These are phyloP conservation scores for Penicillium pancosmium DNA, from an alignment of 495 filamentous ascomycete species.

Conservation along the genomic window DNA sequence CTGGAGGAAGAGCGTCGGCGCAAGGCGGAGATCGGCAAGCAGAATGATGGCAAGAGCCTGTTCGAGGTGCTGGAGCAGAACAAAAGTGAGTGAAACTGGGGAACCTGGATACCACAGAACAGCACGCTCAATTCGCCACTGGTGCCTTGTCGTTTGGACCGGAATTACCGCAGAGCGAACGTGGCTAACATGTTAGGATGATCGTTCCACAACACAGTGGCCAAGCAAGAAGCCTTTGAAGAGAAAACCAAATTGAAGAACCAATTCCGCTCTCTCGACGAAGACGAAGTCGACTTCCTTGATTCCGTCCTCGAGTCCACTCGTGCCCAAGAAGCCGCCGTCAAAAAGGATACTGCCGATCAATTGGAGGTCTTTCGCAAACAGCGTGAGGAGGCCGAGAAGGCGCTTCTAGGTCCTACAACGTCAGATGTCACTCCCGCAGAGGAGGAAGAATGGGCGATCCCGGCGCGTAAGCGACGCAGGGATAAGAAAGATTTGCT, in stretches of 20 bases:
- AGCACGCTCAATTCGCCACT: not conserved
- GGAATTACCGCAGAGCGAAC: not conserved
- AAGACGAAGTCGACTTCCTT: conserved; percentile 91
- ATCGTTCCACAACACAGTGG: conserved; percentile 56
- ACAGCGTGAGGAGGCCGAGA: conserved; percentile 68
- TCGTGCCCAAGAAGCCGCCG: conserved; percentile 68
- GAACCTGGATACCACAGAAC: not conserved
- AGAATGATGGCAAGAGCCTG: conserved; percentile 69
- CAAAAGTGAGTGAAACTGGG: conserved; percentile 66
- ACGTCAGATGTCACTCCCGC: conserved; percentile 36
- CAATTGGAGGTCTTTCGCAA: conserved; percentile 70
- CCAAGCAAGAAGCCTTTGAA: conserved; percentile 96
- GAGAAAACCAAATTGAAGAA: conserved; percentile 85
- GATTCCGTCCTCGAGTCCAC: conserved; percentile 74
- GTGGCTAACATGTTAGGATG: conserved; percentile 59
- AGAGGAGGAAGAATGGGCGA: conserved; percentile 57
- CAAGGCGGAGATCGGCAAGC: conserved; percentile 59
- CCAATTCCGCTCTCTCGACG: conserved; percentile 91
- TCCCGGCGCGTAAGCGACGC: conserved; percentile 60
- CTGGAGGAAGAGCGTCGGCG: conserved; percentile 68
- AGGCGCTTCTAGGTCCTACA: conserved; percentile 43
- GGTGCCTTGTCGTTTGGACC: not conserved
- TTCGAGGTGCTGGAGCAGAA: conserved; percentile 90
- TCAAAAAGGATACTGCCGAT: conserved; percentile 74
- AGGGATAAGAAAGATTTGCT: conserved; percentile 56